These are phyloP conservation scores for Colletotrichum lentis DNA, from an alignment of 2,329 filamentous ascomycete genomes.

Conservation along the genomic window DNA sequence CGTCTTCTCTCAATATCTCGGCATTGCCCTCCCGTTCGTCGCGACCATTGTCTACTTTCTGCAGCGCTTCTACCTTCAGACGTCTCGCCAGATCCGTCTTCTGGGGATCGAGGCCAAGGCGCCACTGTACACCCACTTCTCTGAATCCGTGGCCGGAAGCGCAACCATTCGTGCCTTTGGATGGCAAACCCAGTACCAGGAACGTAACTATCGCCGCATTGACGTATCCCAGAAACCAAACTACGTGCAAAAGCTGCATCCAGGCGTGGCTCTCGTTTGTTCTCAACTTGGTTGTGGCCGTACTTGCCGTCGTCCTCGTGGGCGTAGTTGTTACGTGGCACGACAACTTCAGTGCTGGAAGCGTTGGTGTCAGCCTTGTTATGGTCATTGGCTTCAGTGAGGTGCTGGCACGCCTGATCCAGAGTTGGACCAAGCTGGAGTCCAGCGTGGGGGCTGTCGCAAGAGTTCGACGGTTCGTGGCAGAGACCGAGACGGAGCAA, in stretches of 20 bases:
- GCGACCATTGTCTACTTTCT: constrained; percentile 42
- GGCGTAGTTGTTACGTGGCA: constrained; percentile 37
- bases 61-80: constrained; percentile 47
- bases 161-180: constrained; percentile 40
- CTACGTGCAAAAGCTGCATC: constrained; percentile 19
- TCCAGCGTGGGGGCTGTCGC: constrained; percentile 24
- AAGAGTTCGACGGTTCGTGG: constrained; percentile 11
- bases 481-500: constrained; percentile 2
- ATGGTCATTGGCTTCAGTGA: constrained; percentile 31
- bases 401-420: neutral
- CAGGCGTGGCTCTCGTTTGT: constrained; percentile 17
- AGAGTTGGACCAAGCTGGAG: constrained; percentile 40
- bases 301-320: constrained; percentile 12
- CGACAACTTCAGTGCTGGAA: constrained; percentile 42
- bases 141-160: constrained; percentile 39
- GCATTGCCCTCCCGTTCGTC: constrained; percentile 42
- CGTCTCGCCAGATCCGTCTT: constrained; percentile 47
- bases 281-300: constrained; percentile 18
- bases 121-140: constrained; percentile 47
- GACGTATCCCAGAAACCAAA: constrained; percentile 2
- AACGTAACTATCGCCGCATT: neutral
- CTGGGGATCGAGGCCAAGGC: constrained; percentile 48
- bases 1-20: constrained; percentile 40
- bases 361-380: constrained; percentile 41
- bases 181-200: constrained; percentile 19